Conservation (phyloP, 352 stramenopile genomes). For the Phytophthora hibernalis region DNA sequence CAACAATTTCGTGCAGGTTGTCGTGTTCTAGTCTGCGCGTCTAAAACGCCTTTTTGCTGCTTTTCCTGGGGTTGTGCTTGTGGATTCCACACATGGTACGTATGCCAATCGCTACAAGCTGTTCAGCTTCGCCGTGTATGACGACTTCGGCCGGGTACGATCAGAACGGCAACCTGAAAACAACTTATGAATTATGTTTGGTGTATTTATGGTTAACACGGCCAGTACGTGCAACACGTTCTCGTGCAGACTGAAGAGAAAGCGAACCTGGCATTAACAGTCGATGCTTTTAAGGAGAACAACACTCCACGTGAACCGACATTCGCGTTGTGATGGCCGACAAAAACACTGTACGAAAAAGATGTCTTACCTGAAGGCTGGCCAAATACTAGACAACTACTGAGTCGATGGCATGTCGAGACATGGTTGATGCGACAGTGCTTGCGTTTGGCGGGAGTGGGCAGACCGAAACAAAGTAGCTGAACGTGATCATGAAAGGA, state of each 20-base stretch:
- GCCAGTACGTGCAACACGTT: slow-evolving; percentile 13
- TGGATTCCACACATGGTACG: slow-evolving; percentile 17
- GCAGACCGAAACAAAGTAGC: background rate
- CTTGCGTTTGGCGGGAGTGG: background rate
- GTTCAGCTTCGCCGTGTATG: background rate
- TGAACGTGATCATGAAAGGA: slow-evolving; percentile 1
- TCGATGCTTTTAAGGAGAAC: slow-evolving; percentile 17
- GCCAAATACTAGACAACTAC: slow-evolving; percentile 3
- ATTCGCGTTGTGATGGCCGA: slow-evolving; percentile 15
- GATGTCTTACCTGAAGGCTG: slow-evolving; percentile 10
- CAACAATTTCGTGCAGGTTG: background rate
- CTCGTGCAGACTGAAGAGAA: slow-evolving; percentile 5
- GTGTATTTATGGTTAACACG: background rate
- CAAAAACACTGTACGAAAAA: slow-evolving; percentile 13
- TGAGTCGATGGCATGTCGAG: slow-evolving; percentile 10
- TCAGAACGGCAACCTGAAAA: background rate
- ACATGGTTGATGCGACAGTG: slow-evolving; percentile 17
- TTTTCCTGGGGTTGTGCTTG: slow-evolving; percentile 17
- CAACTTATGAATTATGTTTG: slow-evolving; percentile 1
- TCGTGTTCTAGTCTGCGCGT: slow-evolving; percentile 9
- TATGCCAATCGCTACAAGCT: slow-evolving; percentile 13
- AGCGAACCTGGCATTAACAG: background rate
- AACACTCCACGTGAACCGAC: slow-evolving; percentile 1
- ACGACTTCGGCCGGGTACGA: slow-evolving; percentile 11
- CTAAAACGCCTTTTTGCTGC: slow-evolving; percentile 16